Evolutionary conservation across 495 filamentous ascomycete genomes (phyloP).

Genomic region (Clohesyomyces aquaticus): DNA sequence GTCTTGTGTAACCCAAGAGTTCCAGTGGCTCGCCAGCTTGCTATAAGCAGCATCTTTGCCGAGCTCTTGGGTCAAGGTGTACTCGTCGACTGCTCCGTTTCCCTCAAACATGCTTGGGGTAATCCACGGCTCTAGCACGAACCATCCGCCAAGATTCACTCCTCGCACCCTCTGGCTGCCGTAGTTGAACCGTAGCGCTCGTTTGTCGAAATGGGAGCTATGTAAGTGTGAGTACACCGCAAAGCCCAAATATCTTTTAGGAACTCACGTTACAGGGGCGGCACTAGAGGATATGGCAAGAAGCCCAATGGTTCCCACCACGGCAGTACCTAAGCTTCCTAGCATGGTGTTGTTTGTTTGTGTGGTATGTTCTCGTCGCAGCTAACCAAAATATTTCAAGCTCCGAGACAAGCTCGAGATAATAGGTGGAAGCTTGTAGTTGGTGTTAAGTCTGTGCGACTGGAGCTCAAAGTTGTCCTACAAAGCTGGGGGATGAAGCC

Average conservation of each 20-base stretch:
- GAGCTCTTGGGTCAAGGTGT: slow-evolving; percentile 44
- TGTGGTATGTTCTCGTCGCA: neutral
- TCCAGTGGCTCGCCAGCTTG: slow-evolving; percentile 47
- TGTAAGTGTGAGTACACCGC: slow-evolving; percentile 1
- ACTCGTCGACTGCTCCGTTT: slow-evolving; percentile 47
- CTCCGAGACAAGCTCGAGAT: no score
- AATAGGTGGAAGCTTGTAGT: neutral
- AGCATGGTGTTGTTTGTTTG: slow-evolving; percentile 19
- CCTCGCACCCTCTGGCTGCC: slow-evolving; percentile 51
- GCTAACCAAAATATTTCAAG: neutral
- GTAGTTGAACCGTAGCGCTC: slow-evolving; percentile 45
- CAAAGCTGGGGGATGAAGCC: slow-evolving; percentile 6
- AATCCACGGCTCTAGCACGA: slow-evolving; percentile 57
- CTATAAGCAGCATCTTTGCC: slow-evolving; percentile 44
- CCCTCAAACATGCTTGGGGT: slow-evolving; percentile 53
- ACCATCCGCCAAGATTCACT: slow-evolving; percentile 57
- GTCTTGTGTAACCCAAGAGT: slow-evolving; percentile 64
- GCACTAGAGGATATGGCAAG: slow-evolving; percentile 24
- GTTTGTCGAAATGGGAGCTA: slow-evolving; percentile 29
- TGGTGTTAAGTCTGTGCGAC: neutral
- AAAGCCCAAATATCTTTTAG: neutral
- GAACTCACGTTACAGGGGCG: slow-evolving; percentile 28
- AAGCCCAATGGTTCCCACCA: slow-evolving; percentile 25
- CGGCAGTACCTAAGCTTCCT: slow-evolving; percentile 13
- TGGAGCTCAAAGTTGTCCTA: neutral